Evolutionary conservation across 148 eudicot genomes (phyloP), one percentile per base, ranked within the genome.

Genomic region (Vaccinium corymbosum): DNA sequence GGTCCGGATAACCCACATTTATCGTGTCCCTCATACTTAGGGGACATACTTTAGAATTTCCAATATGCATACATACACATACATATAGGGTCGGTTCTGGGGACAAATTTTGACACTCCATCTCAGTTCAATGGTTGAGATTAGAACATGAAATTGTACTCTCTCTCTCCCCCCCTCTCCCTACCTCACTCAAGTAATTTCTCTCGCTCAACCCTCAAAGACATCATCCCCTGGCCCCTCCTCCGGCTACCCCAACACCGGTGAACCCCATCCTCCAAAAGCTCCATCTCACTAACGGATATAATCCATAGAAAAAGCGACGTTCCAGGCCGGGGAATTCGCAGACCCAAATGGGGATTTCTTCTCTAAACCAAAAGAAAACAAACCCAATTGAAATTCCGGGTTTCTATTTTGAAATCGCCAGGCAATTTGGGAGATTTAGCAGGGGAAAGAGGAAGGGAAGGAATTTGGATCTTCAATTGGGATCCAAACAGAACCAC

Each of bases 261-360:
- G 42, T 4, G 42, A 38, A 38, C 42, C 42, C 42, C 42, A 25
- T 92, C 95, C 90, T 92, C 95, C 27, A 92, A 90, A n/a, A 91
- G 92, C 83, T 90, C 93, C 92, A 92, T 92, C 75, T 92, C 93
- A 78, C 83, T 81, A 9, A 86, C 82, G 50, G 91, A 89, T 56
- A 85, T 86, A 72, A 55, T 52, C 81, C 68, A 68, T 0, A 87
- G 88, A 1, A 89, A 87, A 49, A 48, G 75, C 22, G 81, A 61
- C 68, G 84, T 22, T 85, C 89, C 0, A 51, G 10, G 66, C 81
- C 81, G 4, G 83, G 35, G 35, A 82, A 82, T 74, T 84, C 13
- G 46, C 76, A 2, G 88, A 81, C 38, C 88, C 83, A 75, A 88
- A 87, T 0, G 85, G 83, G 3, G 89, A 90, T 76, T 85, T 89